phyloP scores from a whole-genome alignment of 148 eudicot species.

The Camellia granthamiana region DNA sequence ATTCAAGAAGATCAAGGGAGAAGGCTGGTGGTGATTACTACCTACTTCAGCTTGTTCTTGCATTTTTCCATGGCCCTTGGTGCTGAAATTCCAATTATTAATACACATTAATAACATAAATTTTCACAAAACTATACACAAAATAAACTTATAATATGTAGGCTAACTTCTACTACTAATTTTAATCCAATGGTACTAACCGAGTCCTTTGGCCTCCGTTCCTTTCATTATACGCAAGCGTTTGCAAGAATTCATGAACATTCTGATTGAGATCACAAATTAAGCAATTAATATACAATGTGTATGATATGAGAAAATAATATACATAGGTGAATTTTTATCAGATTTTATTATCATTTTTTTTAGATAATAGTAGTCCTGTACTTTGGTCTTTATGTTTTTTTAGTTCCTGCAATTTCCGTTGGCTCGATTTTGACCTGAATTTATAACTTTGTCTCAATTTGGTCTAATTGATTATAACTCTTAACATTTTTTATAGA shows the following conservation, averaged over 20 bases:
- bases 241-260: constrained; percentile 64
- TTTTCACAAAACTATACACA: neutral
- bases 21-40: constrained; percentile 25
- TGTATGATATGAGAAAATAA: too few species aligned
- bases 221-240: constrained; percentile 65
- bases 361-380: too few species aligned
- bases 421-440: too few species aligned
- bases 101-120: neutral
- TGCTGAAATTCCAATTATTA: constrained; percentile 28
- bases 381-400: too few species aligned
- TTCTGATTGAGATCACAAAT: constrained; percentile 27
- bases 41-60: constrained; percentile 45
- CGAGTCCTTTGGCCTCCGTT: constrained; percentile 61
- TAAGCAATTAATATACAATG: neutral
- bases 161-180: neutral
- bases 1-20: constrained; percentile 47
- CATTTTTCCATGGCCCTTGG: constrained; percentile 67
- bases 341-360: too few species aligned
- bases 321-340: too few species aligned
- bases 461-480: too few species aligned
- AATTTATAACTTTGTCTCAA: too few species aligned
- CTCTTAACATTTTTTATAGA: too few species aligned
- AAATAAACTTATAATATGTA: neutral
- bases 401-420: too few species aligned
- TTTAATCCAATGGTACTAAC: constrained; percentile 24